A percentile compares a stretch with the other conserved stretches of the same genome.
These are phyloP conservation scores for Toxoplasma gondii DNA, from an alignment of 169 alveolate species.

Conservation along the genomic window DNA sequence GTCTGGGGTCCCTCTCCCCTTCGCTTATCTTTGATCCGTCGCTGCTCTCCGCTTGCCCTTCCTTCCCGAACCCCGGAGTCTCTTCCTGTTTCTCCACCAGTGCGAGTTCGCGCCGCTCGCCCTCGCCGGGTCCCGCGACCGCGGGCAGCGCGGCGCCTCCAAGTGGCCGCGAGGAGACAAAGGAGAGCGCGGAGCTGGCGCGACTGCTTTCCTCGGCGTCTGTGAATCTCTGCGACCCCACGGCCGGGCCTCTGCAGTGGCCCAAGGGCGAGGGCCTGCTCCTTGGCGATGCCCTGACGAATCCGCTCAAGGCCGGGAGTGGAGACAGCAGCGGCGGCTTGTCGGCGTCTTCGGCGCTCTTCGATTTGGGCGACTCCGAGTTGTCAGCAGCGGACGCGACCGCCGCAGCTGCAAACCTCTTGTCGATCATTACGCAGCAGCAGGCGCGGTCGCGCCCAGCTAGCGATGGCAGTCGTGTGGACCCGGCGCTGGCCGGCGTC, in stretches of 20 bases:
- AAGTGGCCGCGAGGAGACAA: not conserved
- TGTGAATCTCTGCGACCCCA: not conserved
- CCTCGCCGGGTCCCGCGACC: not conserved
- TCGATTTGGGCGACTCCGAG: not conserved
- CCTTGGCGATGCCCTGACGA: not conserved
- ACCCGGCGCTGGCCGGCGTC: not conserved
- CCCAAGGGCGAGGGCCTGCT: not conserved
- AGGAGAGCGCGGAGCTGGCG: not conserved
- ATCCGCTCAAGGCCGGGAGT: not conserved
- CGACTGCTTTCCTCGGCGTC: not conserved
- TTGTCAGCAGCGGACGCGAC: not conserved
- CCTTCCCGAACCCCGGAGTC: not conserved
- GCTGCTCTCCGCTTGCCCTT: not conserved
- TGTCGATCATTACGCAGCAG: not conserved
- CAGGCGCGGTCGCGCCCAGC: slow-evolving; percentile 1
- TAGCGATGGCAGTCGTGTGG: not conserved
- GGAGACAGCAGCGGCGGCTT: not conserved
- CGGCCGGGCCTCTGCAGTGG: not conserved
- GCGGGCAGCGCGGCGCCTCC: not conserved
- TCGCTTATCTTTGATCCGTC: not conserved
- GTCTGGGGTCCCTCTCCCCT: not conserved
- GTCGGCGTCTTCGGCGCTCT: not conserved
- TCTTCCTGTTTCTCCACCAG: not conserved
- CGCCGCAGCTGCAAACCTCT: not conserved
- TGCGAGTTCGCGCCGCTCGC: not conserved